Conservation (phyloP, 2,329 filamentous ascomycete species). For the Lecanicillium sp. region DNA sequence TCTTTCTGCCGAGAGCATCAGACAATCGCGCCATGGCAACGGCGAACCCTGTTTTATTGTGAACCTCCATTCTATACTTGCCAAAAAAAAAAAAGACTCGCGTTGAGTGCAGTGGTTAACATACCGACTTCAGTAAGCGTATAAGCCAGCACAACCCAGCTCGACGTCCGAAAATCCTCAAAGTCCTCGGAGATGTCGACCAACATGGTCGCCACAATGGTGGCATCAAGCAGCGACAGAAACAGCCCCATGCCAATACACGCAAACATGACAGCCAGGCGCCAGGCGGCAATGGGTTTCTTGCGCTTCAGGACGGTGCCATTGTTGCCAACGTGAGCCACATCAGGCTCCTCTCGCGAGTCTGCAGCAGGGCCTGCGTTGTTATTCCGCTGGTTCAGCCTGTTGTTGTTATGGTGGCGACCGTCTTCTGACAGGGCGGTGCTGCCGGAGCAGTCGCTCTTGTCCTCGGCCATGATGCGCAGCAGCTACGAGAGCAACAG, state of each 20-base stretch:
- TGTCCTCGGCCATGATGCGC: no score
- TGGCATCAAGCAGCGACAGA: slow-evolving; percentile 9
- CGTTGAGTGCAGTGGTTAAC: neutral
- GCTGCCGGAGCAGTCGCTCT: no score
- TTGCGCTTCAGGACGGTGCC: slow-evolving; percentile 10
- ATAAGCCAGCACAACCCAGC: slow-evolving; percentile 9
- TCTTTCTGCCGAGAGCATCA: slow-evolving; percentile 11
- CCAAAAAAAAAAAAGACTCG: neutral
- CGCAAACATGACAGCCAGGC: slow-evolving; percentile 10
- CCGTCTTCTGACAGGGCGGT: no score
- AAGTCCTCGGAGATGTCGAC: slow-evolving; percentile 8
- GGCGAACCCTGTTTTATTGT: slow-evolving; percentile 10
- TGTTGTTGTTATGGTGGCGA: no score
- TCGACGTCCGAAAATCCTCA: slow-evolving; percentile 7
- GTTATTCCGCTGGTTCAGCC: no score
- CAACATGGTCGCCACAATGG: slow-evolving; percentile 10
- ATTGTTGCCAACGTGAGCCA: neutral
- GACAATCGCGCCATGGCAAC: slow-evolving; percentile 12
- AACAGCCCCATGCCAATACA: slow-evolving; percentile 10
- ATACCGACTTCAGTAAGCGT: slow-evolving; percentile 10
- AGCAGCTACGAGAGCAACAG: no score
- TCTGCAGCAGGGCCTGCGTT: no score
- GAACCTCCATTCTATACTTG: no score
- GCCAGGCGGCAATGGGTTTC: slow-evolving; percentile 12
- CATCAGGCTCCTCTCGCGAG: no score